Percentiles rank a stretch among this genome's conserved stretches.
phyloP scores from a whole-genome alignment of 1,284 basidiomycete genomes.

The Mrakiaceae sp. region DNA sequence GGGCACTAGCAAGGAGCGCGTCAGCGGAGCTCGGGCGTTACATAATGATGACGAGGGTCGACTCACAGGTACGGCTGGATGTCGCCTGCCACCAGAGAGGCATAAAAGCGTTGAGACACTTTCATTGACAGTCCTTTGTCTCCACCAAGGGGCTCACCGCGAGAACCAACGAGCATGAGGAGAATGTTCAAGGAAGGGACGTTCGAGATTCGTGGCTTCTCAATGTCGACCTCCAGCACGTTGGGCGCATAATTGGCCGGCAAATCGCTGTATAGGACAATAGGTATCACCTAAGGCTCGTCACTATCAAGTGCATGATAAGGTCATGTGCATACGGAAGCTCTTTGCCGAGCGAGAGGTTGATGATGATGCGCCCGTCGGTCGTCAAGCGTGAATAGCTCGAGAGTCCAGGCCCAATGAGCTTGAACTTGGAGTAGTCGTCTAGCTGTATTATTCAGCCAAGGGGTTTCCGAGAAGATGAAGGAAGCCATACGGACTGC shows the following conservation, averaged over 20 bases:
- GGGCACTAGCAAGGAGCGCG: conserved; percentile 36
- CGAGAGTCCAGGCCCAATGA: conserved; percentile 29
- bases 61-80: conserved; percentile 47
- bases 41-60: too few species aligned
- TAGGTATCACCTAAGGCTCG: too few species aligned
- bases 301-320: too few species aligned
- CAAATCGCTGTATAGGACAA: conserved; percentile 30
- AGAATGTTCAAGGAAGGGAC: conserved; percentile 1
- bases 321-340: conserved; percentile 28
- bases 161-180: neutral
- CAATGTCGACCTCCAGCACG: conserved; percentile 45
- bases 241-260: conserved; percentile 39
- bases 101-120: too few species aligned
- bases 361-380: conserved; percentile 31
- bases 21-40: too few species aligned
- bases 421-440: conserved; percentile 27
- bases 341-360: conserved; percentile 39
- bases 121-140: too few species aligned
- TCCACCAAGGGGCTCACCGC: too few species aligned
- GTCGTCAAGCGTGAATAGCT: conserved; percentile 28
- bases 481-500: too few species aligned
- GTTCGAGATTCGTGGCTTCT: conserved; percentile 23
- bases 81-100: conserved; percentile 40
- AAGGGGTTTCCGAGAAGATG: too few species aligned
- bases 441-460: neutral